Evolutionary conservation across 257 asterid species (phyloP), one percentile per base, ranked within the genome.

Genomic region (Forsythia viridissima): DNA sequence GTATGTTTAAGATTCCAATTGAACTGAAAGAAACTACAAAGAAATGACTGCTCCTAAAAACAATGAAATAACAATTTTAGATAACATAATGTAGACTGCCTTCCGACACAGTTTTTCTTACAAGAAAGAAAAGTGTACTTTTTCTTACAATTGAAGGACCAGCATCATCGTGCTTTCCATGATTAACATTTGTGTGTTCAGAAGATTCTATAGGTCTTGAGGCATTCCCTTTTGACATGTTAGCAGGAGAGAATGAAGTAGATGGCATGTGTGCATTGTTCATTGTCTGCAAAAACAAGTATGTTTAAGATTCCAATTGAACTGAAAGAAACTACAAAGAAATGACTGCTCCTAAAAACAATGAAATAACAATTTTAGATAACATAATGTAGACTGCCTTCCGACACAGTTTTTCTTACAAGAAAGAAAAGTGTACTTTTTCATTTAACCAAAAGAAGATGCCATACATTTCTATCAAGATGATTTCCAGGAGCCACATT

Each of bases 381-480:
- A 39, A 30, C 38, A 55, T 18, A 36, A 65, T 70, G 44, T 21
- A 34, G 68, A 38, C 52, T 20, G 48, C 42, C 30, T 65, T 43
- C 24, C 18, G 2, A n/a, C 55, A 46, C 55, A 46, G 67, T 40
- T 66, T 44, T 38, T 78, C 68, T 69, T 48, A 44, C 40, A 51
- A 71, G 70, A 34, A 77, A 75, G 24, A 37, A 39, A 43, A 43
- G 51, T 57, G 8, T 20, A n/a, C 12, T 18, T 42, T 55, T 46
- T 59, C 59, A 37, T 73, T 42, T 69, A 59, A 68, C 42, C 57
- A 67, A 84, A n/a, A 34, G 39, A 21, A 41, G 69, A 24, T 39
- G 34, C 81, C 96, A 77, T 83, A 95, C 98, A 85, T 89, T 92
- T 85, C 85, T 86, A 57, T 93, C 97, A 48, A 87, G 88, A 59